Evolutionary conservation across 139 green algal species (phyloP), one percentile per base, ranked within the genome.

Genomic region (Penium margaritaceum): DNA sequence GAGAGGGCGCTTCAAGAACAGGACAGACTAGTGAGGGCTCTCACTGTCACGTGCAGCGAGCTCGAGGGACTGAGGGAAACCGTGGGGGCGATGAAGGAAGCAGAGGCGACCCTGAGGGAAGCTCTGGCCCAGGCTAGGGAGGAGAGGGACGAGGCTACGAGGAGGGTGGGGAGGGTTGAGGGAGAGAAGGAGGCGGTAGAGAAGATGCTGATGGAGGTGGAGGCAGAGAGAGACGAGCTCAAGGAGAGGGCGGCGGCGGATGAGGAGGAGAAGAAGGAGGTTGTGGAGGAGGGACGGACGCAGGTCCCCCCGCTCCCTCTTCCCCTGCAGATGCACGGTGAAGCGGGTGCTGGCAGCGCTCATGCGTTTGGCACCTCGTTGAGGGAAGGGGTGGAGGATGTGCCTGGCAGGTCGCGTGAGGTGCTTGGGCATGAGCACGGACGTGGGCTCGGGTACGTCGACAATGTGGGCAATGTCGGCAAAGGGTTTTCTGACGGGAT

Each of bases 41-140:
- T 60, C 5, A 60, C 47, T 24, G 30, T 60, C n/a, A 60, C n/a
- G n/a, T 60, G 47, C 19, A 60, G 47, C 19, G 47, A 60, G 47
- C 47, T 60, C n/a, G 47, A 60, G 21, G 47, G 30, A 24, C 14
- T 60, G 47, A 29, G 47, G 0, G 47, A 60, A 3, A 24, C 29
- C n/a, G 47, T 60, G 15, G 47, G n/a, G 0, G 17, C n/a, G 17
- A 60, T 60, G 47, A 60, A 60, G 47, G n/a, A 24, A 24, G n/a
- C 29, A 24, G 47, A 60, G 47, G 47, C 29, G 47, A 24, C 29
- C n/a, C 14, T 60, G 14, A 33, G 47, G 47, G n/a, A 60, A n/a
- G n/a, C n/a, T n/a, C n/a, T n/a, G n/a, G n/a, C n/a, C n/a, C n/a
- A n/a, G n/a, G n/a, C n/a, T n/a, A 33, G 47, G 47, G 47, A 60